A percentile compares a stretch with the other conserved stretches of the same genome.
Conservation (phyloP, 176 grass and related monocot species). For the Chrysopogon serrulatus region DNA sequence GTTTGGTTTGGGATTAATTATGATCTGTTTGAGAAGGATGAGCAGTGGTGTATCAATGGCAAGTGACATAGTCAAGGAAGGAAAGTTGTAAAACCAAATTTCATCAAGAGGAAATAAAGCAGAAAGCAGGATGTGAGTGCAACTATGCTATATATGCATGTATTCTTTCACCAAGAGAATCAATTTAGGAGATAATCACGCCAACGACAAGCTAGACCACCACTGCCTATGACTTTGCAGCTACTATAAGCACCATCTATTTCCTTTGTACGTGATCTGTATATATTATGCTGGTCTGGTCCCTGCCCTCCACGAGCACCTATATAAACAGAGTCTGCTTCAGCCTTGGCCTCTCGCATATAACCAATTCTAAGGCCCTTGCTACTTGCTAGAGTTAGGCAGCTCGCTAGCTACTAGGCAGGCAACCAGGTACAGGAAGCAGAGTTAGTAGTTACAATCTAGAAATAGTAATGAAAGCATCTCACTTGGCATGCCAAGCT, state of each 20-base stretch:
- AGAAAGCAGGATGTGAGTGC: background rate
- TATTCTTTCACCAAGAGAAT: background rate
- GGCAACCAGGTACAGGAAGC: background rate
- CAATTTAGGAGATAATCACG: conserved; percentile 32
- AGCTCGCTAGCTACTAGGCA: background rate
- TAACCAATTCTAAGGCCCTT: background rate
- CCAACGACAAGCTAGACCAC: conserved; percentile 31
- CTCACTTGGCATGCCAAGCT: conserved; percentile 1
- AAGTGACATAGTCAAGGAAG: background rate
- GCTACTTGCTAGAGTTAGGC: background rate
- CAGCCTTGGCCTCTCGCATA: background rate
- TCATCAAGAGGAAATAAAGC: background rate
- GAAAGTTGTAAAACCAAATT: background rate
- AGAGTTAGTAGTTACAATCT: background rate
- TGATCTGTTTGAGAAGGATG: too few relatives aligned
- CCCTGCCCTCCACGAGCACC: background rate
- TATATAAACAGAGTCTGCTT: conserved; percentile 23
- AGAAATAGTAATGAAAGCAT: background rate
- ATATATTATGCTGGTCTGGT: background rate
- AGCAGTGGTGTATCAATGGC: too few relatives aligned
- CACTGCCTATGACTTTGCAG: background rate
- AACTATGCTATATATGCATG: background rate
- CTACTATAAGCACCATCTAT: background rate
- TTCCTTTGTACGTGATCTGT: background rate
- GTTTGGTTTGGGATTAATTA: too few relatives aligned